Percentiles rank a stretch among this genome's conserved stretches.
These are phyloP conservation scores for Capsicum chinense DNA, from an alignment of 257 asterid genomes.

Conservation along the genomic window DNA sequence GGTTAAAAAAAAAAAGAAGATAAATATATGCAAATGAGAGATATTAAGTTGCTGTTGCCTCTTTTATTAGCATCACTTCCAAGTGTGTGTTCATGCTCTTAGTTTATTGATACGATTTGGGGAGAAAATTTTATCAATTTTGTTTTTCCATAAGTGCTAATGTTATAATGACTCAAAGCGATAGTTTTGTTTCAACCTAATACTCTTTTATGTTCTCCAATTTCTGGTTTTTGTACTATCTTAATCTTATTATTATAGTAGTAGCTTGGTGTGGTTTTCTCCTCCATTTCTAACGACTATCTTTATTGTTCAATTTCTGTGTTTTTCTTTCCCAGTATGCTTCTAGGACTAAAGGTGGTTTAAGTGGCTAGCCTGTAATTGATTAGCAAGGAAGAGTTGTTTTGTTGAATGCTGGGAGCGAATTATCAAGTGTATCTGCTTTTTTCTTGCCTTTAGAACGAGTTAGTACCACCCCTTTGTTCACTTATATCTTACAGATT, in stretches of 20 bases:
- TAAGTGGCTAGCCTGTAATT: constrained; percentile 99
- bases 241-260: background rate
- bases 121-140: constrained; percentile 1
- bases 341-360: constrained; percentile 99
- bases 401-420: constrained; percentile 99
- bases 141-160: background rate
- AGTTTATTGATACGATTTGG: background rate
- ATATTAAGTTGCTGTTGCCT: constrained; percentile 3
- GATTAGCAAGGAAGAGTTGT: constrained; percentile 99
- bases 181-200: background rate
- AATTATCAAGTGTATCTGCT: constrained; percentile 96
- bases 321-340: constrained; percentile 68
- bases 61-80: background rate
- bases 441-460: constrained; percentile 98
- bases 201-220: background rate
- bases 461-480: constrained; percentile 50
- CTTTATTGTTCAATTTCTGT: constrained; percentile 17
- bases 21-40: constrained; percentile 8
- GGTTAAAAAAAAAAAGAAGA: background rate
- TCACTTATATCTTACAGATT: background rate
- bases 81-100: background rate
- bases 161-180: background rate
- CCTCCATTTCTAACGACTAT: constrained; percentile 1
- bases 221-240: background rate
- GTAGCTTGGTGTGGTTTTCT: constrained; percentile 10